Percentiles rank a stretch among this genome's conserved stretches.
Evolutionary conservation across 2,329 filamentous ascomycete genomes (phyloP).

Genomic region (Cladosporium sp.): DNA sequence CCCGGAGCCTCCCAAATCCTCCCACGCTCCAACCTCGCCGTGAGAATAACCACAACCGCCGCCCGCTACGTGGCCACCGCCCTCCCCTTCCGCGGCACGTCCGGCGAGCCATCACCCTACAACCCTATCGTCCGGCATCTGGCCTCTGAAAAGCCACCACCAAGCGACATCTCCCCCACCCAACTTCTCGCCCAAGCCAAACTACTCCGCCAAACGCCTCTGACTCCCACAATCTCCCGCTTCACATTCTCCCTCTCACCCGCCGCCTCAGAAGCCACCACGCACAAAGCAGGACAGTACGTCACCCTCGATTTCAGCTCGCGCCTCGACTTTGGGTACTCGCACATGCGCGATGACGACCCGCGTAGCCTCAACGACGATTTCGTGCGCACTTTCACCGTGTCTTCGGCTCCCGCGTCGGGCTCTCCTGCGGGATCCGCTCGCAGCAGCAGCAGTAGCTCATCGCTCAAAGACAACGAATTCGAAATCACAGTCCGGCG

Average conservation of each 20-base stretch:
- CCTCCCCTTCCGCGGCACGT: constrained; percentile 62
- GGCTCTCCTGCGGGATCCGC: constrained; percentile 24
- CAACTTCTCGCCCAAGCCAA: constrained; percentile 43
- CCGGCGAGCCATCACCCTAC: constrained; percentile 66
- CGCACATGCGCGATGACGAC: constrained; percentile 79
- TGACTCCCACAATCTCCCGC: constrained; percentile 65
- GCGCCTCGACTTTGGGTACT: constrained; percentile 69
- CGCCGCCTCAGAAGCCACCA: no score
- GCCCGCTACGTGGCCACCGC: constrained; percentile 61
- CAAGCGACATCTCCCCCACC: constrained; percentile 15
- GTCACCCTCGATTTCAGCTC: constrained; percentile 68
- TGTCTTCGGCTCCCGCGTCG: constrained; percentile 62
- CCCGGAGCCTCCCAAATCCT: constrained; percentile 59
- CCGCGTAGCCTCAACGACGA: constrained; percentile 80
- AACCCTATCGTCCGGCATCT: constrained; percentile 70
- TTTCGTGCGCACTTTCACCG: constrained; percentile 76
- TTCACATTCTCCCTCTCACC: constrained; percentile 55
- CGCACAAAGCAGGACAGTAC: constrained; percentile 70
- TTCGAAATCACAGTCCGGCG: constrained; percentile 70
- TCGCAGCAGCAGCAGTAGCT: no score
- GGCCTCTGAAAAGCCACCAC: constrained; percentile 48
- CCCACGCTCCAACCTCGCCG: constrained; percentile 66
- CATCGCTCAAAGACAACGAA: constrained; percentile 38
- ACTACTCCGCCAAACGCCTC: constrained; percentile 53
- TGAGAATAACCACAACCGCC: constrained; percentile 61